These are phyloP conservation scores for Boletus patriciae DNA, from an alignment of 768 basidiomycete species.

Conservation along the genomic window DNA sequence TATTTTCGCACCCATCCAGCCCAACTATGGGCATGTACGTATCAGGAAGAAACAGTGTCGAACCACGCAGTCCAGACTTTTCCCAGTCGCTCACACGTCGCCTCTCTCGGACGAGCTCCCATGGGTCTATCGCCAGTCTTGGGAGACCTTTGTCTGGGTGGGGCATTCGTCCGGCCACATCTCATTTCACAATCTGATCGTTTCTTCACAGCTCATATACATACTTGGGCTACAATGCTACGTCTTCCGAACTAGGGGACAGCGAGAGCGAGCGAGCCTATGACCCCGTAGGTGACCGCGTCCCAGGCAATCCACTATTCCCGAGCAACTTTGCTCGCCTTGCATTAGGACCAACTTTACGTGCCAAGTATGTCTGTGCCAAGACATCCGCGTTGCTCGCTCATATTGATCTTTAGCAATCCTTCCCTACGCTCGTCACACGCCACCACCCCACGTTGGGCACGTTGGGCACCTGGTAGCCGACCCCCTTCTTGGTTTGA, in stretches of 20 bases:
- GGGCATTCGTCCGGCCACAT: neutral
- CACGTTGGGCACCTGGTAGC: conserved; percentile 29
- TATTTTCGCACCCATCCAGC: conserved; percentile 25
- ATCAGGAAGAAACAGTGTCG: conserved; percentile 25
- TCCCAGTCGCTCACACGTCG: conserved; percentile 20
- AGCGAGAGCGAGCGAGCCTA: conserved; percentile 37
- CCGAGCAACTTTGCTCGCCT: conserved; percentile 76
- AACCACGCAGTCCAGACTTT: conserved; percentile 28
- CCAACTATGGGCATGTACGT: conserved; percentile 15
- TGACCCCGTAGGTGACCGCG: conserved; percentile 59
- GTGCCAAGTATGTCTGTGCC: conserved; percentile 44
- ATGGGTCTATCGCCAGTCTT: conserved; percentile 28
- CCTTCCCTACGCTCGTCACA: conserved; percentile 23
- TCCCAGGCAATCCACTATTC: conserved; percentile 76
- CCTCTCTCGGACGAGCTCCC: conserved; percentile 26
- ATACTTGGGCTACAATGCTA: conserved; percentile 3
- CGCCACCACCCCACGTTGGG: conserved; percentile 17
- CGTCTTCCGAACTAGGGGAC: conserved; percentile 27
- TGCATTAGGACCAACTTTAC: conserved; percentile 62
- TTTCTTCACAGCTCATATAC: conserved; percentile 12
- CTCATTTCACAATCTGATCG: neutral
- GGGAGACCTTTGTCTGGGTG: conserved; percentile 29
- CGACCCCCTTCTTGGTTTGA: conserved; percentile 42
- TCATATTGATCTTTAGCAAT: conserved; percentile 23
- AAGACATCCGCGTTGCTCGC: neutral